Percentiles rank a stretch among this genome's conserved stretches.
These are phyloP conservation scores for Aspergillus sp. DNA, from an alignment of 2,329 filamentous ascomycete genomes.

Conservation along the genomic window DNA sequence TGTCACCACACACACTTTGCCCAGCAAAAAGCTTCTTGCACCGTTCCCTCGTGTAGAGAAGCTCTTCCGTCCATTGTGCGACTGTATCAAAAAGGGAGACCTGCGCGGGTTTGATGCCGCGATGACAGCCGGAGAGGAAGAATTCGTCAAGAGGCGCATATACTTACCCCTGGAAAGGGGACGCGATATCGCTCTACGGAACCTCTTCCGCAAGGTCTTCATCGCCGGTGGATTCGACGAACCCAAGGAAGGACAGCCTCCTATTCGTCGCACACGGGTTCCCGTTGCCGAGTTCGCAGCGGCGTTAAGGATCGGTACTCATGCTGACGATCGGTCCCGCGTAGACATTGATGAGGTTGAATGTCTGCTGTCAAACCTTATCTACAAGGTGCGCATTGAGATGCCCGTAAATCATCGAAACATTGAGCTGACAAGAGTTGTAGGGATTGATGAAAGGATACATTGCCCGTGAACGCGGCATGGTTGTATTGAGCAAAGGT, in stretches of 20 bases:
- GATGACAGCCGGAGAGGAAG: slow-evolving; percentile 78
- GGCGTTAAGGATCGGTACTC: slow-evolving; percentile 73
- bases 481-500: slow-evolving; percentile 89
- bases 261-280: slow-evolving; percentile 70
- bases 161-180: slow-evolving; percentile 92
- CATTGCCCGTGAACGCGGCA: slow-evolving; percentile 85
- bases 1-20: slow-evolving; percentile 82
- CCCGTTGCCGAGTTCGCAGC: slow-evolving; percentile 81
- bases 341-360: slow-evolving; percentile 92
- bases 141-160: slow-evolving; percentile 89
- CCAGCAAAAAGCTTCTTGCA: slow-evolving; percentile 68
- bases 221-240: slow-evolving; percentile 80
- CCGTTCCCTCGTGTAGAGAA: slow-evolving; percentile 74
- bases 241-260: slow-evolving; percentile 65
- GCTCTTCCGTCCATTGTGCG: slow-evolving; percentile 75
- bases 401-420: background rate
- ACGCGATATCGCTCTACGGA: slow-evolving; percentile 87
- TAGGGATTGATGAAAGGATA: slow-evolving; percentile 97
- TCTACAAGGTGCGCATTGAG: slow-evolving; percentile 79
- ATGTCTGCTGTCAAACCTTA: slow-evolving; percentile 91
- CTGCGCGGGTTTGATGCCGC: slow-evolving; percentile 81
- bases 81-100: slow-evolving; percentile 79
- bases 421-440: slow-evolving; percentile 19
- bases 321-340: slow-evolving; percentile 51
- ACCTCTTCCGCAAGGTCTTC: slow-evolving; percentile 89